Conservation (phyloP, 2,329 filamentous ascomycete genomes). For the Penicillium sp. region DNA sequence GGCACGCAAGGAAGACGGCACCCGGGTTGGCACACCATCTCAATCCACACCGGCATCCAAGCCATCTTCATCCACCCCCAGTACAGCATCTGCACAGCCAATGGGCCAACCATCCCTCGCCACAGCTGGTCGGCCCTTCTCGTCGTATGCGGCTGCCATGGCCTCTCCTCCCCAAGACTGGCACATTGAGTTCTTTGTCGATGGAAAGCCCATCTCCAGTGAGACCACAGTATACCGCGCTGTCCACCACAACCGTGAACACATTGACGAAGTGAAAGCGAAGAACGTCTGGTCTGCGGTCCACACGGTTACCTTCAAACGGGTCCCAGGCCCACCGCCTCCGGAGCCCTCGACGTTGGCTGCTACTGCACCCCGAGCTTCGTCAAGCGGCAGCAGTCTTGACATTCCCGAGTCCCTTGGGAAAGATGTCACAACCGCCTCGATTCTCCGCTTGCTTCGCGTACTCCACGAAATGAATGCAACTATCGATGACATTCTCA, state of each 20-base stretch:
- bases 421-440: conserved; percentile 76
- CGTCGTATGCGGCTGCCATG: conserved; percentile 73
- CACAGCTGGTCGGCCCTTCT: conserved; percentile 55
- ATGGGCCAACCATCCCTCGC: conserved; percentile 46
- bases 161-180: conserved; percentile 81
- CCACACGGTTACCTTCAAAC: conserved; percentile 86
- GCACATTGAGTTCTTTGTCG: conserved; percentile 93
- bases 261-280: conserved; percentile 59
- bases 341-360: conserved; percentile 61
- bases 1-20: conserved; percentile 86
- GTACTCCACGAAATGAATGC: conserved; percentile 89
- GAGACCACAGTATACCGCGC: conserved; percentile 96
- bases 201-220: conserved; percentile 74
- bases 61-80: conserved; percentile 34
- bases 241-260: conserved; percentile 65
- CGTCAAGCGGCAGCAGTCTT: conserved; percentile 50
- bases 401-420: conserved; percentile 71
- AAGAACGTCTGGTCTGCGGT: conserved; percentile 84
- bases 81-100: conserved; percentile 18
- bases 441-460: conserved; percentile 79
- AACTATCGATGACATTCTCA: conserved; percentile 83
- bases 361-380: conserved; percentile 46
- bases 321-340: conserved; percentile 75
- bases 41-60: conserved; percentile 49
- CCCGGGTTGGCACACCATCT: conserved; percentile 73